Base-by-base conservation (phyloP, 108 stramenopile species). In the Mayamaea pseudoterrestris region DNA sequence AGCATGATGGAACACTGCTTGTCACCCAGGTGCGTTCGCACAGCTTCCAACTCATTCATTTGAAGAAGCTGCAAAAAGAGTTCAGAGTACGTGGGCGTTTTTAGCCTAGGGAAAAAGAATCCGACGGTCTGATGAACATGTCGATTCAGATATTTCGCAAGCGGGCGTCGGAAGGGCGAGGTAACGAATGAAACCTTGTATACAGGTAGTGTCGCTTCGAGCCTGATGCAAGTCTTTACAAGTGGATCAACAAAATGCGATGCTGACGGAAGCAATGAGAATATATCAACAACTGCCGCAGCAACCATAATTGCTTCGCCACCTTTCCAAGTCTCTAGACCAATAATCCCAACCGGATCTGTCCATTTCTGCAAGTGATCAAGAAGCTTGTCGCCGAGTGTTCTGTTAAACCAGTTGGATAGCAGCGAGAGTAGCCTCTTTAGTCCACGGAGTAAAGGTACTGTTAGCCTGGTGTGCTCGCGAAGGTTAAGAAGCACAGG, bases 381-480 rank as follows among this genome's bases (percentile, higher is more conserved):
- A 8, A 90, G 53, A 49, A 90, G 30, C 41, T 90, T 90, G 44
- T 90, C 87, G 2, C 87, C 87, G 5, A 90, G 53, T 0, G 82
- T 78, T 35, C 74, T 79, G 56, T 83, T 90, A 53, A 90, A 90
- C 87, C 82, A 84, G 6, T 76, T 64, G n/a, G 79, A 66, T 18
- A 90, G 66, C 11, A 90, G 59, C 1, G 75, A 65, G 20, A 90
- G 55, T 11, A 90, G 62, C 34, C 69, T 63, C 16, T 80, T 68
- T 4, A 90, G 56, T 21, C 82, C 87, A 20, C 80, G 62, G 2
- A 90, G 54, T 11, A 84, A 66, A 13, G 70, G 67, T 9, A 79
- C 55, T 6, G 80, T 72, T 11, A 90, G 62, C 22, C 76, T 70
- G 21, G 74, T 79, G 46, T 82, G 74, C 27, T 90, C 87, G 47